Evolutionary conservation across 2,329 filamentous ascomycete species (phyloP).

Genomic region (Paecilomyces sp.): DNA sequence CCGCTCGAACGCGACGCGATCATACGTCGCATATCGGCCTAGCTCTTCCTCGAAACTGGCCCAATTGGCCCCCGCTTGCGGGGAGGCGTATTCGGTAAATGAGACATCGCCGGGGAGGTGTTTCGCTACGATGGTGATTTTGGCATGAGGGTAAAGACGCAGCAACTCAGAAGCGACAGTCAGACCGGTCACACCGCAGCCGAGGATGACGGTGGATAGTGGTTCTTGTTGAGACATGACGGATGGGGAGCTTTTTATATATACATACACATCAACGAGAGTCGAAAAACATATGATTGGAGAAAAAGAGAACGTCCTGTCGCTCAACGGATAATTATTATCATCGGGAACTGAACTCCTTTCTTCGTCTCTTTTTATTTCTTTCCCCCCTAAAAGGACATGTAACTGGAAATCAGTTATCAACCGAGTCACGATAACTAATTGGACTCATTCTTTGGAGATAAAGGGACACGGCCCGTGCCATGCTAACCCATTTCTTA

Average conservation of each 20-base stretch:
- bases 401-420: too few species aligned
- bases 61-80: slow-evolving; percentile 3
- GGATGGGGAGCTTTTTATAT: background rate
- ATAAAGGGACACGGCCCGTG: too few species aligned
- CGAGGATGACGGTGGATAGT: background rate
- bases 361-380: too few species aligned
- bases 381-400: too few species aligned
- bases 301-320: too few species aligned
- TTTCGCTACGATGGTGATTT: slow-evolving; percentile 12
- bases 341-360: too few species aligned
- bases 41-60: slow-evolving; percentile 1
- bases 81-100: slow-evolving; percentile 1
- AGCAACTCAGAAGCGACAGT: slow-evolving; percentile 4
- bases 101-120: background rate
- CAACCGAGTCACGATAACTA: too few species aligned
- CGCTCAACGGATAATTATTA: too few species aligned
- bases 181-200: slow-evolving; percentile 1
- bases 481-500: too few species aligned
- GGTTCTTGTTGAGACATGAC: background rate
- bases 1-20: slow-evolving; percentile 1
- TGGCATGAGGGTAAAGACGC: slow-evolving; percentile 15
- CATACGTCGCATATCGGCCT: slow-evolving; percentile 1
- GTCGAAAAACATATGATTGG: too few species aligned
- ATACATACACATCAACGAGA: background rate
- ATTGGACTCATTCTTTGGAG: too few species aligned